Conservation (phyloP, 306 rosid species). For the Lathyrus tuberosus region DNA sequence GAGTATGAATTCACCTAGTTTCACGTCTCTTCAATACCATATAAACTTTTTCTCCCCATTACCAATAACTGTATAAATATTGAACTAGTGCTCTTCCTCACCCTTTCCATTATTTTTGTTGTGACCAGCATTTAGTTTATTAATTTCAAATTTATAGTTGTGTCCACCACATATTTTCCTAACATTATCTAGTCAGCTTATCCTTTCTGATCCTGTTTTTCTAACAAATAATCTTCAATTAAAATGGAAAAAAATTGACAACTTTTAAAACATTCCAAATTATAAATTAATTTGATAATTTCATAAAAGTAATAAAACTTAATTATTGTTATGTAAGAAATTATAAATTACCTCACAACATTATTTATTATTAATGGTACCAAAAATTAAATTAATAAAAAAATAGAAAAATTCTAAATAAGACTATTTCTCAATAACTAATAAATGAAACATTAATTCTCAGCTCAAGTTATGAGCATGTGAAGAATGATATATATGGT, state of each 20-base stretch:
- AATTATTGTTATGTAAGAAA: no score
- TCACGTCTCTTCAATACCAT: neutral
- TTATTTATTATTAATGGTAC: no score
- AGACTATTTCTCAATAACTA: conserved; percentile 27
- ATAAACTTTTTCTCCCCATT: conserved; percentile 1
- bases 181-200: conserved; percentile 21
- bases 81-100: neutral
- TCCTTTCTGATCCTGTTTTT: conserved; percentile 10
- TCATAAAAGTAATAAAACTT: no score
- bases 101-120: neutral
- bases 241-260: neutral
- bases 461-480: conserved; percentile 32
- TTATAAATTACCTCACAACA: no score
- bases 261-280: neutral
- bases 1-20: neutral
- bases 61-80: neutral
- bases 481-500: conserved; percentile 37
- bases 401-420: no score
- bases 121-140: conserved; percentile 10
- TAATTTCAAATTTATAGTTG: conserved; percentile 9
- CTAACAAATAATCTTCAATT: neutral
- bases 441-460: conserved; percentile 4
- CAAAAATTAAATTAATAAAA: no score
- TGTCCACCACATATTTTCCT: conserved; percentile 19
- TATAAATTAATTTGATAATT: neutral